Percentiles rank a stretch among this genome's conserved stretches.
Conservation (phyloP, 805 yeast genomes). For the Komagataella kurtzmanii region DNA sequence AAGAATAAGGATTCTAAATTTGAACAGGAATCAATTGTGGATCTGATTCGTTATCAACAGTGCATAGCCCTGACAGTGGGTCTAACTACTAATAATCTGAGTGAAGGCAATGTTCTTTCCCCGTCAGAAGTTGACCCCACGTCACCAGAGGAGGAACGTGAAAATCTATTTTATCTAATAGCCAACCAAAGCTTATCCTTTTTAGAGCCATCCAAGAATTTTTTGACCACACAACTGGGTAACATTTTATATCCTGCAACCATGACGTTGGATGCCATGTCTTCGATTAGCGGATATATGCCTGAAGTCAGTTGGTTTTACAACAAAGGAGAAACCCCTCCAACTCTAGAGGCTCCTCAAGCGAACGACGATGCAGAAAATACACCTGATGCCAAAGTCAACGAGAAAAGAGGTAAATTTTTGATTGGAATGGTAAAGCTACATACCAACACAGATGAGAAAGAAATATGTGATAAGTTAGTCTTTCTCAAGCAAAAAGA, state of each 20-base stretch:
- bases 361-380: neutral
- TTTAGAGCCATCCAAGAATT: slow-evolving; percentile 12
- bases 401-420: slow-evolving; percentile 9
- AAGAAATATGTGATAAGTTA: slow-evolving; percentile 5
- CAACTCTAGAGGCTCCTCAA: neutral
- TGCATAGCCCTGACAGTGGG: slow-evolving; percentile 12
- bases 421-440: slow-evolving; percentile 12
- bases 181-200: slow-evolving; percentile 15
- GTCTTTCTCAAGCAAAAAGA: neutral
- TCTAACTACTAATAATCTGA: slow-evolving; percentile 7
- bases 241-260: slow-evolving; percentile 16
- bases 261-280: slow-evolving; percentile 11
- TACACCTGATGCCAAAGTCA: neutral
- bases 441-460: slow-evolving; percentile 7
- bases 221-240: slow-evolving; percentile 13
- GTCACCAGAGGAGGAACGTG: slow-evolving; percentile 11
- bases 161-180: slow-evolving; percentile 9
- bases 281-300: slow-evolving; percentile 8
- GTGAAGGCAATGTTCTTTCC: slow-evolving; percentile 4
- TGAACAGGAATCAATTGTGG: slow-evolving; percentile 8
- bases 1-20: slow-evolving; percentile 8
- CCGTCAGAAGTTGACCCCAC: slow-evolving; percentile 12
- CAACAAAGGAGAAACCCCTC: neutral
- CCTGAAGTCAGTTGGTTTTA: slow-evolving; percentile 2
- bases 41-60: slow-evolving; percentile 12